A percentile compares a stretch with the other conserved stretches of the same genome.
These are phyloP conservation scores for Penicillium nordicum DNA, from an alignment of 2,329 filamentous ascomycete genomes.

Conservation along the genomic window DNA sequence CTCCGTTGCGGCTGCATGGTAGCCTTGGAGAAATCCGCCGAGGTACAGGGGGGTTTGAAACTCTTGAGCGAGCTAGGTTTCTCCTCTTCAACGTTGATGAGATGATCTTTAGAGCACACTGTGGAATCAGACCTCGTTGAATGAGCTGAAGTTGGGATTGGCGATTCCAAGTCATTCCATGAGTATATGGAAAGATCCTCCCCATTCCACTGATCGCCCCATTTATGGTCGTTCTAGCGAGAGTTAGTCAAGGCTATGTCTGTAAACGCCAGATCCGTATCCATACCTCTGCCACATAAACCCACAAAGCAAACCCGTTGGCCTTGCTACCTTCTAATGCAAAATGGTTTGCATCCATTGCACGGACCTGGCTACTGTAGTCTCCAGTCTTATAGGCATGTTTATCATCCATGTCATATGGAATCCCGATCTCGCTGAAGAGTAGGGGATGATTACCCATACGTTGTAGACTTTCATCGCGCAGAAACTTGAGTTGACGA, in stretches of 20 bases:
- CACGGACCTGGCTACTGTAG: slow-evolving; percentile 85
- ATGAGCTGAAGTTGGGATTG: slow-evolving; percentile 31
- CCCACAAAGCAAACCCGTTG: slow-evolving; percentile 86
- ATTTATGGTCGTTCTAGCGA: slow-evolving; percentile 72
- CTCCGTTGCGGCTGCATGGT: slow-evolving; percentile 63
- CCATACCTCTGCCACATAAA: slow-evolving; percentile 68
- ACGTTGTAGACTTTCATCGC: slow-evolving; percentile 78
- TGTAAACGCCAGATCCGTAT: not conserved
- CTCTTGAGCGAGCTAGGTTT: slow-evolving; percentile 36
- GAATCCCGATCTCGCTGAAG: slow-evolving; percentile 93
- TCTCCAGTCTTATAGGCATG: slow-evolving; percentile 93
- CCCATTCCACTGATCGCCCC: slow-evolving; percentile 95
- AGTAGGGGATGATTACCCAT: slow-evolving; percentile 86
- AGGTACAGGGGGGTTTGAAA: slow-evolving; percentile 56
- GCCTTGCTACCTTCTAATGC: slow-evolving; percentile 79
- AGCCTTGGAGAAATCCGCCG: slow-evolving; percentile 52
- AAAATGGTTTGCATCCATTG: slow-evolving; percentile 95
- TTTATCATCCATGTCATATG: slow-evolving; percentile 98
- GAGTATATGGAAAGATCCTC: slow-evolving; percentile 93
- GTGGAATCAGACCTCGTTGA: not conserved
- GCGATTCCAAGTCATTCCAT: slow-evolving; percentile 67
- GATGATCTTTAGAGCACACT: not conserved
- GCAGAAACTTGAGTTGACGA: slow-evolving; percentile 78
- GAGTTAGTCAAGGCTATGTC: not conserved
- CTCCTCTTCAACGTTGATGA: not conserved